Evolutionary conservation across 495 filamentous ascomycete genomes (phyloP), one percentile per base, ranked within the genome.

Genomic region (Saxophila tyrrhenica): DNA sequence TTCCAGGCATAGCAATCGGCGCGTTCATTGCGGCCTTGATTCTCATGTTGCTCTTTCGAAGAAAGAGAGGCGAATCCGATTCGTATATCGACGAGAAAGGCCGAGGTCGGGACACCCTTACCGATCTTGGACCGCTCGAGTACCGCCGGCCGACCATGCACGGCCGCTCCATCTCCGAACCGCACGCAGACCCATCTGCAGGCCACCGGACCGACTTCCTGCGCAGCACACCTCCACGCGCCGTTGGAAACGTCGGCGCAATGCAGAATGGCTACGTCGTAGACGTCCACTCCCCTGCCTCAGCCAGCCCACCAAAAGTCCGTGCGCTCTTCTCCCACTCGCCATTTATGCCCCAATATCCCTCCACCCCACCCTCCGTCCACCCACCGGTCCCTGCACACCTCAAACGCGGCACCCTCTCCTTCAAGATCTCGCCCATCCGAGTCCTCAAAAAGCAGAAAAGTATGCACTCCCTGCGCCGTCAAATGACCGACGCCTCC

Each of bases 161-260:
- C 44, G 58, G 58, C 54, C 54, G 58, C 11, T 60, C 58, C 19
- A 60, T 84, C 46, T 79, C 76, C 15, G 72, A 76, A 38, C 81
- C 81, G 5, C 82, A 80, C 47, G 66, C 68, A 50, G 53, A 73
- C 51, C 71, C 73, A 16, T 38, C 60, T 15, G 67, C 67, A 51
- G 73, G 69, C 42, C 73, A 73, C 62, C 75, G 80, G 32, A 78
- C 77, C 11, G 80, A 85, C 62, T 80, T 82, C 61, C 72, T 82
- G 22, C 72, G 78, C 10, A 67, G 55, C 39, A 55, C 52, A 25
- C 55, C 54, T 41, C 44, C 52, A 41, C 43, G 47, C 17, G 16
- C 23, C 13, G 48, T 47, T 41, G 48, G 54, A 22, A 16, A 23
- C 50, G 39, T 48, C 32, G 19, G 51, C 49, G 10, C 16, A n/a